phyloP scores from a whole-genome alignment of 2,329 filamentous ascomycete genomes.

The Ramularia collo-cygni region DNA sequence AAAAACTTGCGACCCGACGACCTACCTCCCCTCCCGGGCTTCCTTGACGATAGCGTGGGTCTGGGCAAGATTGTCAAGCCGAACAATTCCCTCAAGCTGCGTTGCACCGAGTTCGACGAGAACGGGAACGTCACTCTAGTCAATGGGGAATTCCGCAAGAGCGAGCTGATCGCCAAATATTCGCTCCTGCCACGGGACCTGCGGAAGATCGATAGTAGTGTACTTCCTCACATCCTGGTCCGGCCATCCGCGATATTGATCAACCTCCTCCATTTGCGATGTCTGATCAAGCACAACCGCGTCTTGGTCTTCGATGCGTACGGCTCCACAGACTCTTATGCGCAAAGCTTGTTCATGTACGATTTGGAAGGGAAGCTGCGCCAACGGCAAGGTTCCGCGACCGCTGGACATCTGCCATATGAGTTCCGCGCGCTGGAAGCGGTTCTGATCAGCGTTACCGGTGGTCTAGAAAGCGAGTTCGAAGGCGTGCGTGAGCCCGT shows the following conservation, averaged over 20 bases:
- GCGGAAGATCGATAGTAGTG: constrained; percentile 94
- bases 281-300: constrained; percentile 89
- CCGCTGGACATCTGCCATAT: constrained; percentile 65
- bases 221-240: constrained; percentile 89
- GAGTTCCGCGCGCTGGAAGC: constrained; percentile 95
- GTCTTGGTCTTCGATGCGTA: constrained; percentile 96
- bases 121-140: constrained; percentile 86
- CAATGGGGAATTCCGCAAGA: constrained; percentile 96
- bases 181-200: constrained; percentile 88
- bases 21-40: constrained; percentile 45
- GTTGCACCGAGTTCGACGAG: constrained; percentile 93
- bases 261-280: constrained; percentile 91
- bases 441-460: constrained; percentile 87
- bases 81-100: constrained; percentile 73
- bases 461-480: constrained; percentile 87
- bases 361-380: constrained; percentile 88
- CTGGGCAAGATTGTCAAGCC: constrained; percentile 65
- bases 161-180: constrained; percentile 94
- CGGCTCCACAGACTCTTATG: constrained; percentile 87
- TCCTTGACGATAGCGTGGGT: constrained; percentile 55
- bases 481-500: constrained; percentile 90
- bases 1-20: constrained; percentile 48
- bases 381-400: constrained; percentile 58
- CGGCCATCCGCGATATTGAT: constrained; percentile 89
- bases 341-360: constrained; percentile 96